A percentile compares a stretch with the other conserved stretches of the same genome.
These are phyloP conservation scores for Astragalus glycyphyllos DNA, from an alignment of 306 rosid genomes.

Conservation along the genomic window DNA sequence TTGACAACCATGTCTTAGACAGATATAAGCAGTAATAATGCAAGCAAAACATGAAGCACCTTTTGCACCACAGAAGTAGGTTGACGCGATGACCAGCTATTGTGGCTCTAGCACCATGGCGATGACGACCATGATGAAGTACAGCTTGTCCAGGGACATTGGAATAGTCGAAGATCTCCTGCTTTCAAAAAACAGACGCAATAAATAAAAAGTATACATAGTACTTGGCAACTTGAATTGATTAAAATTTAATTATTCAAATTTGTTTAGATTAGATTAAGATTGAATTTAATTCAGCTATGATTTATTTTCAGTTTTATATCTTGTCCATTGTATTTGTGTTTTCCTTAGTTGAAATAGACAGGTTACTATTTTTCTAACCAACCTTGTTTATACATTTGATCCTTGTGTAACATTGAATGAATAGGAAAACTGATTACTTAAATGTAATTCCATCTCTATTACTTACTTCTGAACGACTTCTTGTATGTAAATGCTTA, in stretches of 20 bases:
- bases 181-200: conserved; percentile 44
- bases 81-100: conserved; percentile 53
- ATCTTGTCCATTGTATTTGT: background rate
- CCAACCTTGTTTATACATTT: no score
- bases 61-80: conserved; percentile 60
- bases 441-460: conserved; percentile 27
- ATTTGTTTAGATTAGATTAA: conserved; percentile 5
- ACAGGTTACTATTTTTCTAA: background rate
- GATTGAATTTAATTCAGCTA: background rate
- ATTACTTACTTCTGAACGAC: conserved; percentile 48
- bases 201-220: conserved; percentile 31
- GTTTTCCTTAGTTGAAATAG: background rate
- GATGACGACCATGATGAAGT: conserved; percentile 64
- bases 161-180: conserved; percentile 56
- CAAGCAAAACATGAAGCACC: conserved; percentile 40
- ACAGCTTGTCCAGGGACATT: conserved; percentile 60
- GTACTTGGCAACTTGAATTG: background rate
- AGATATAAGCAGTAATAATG: conserved; percentile 6
- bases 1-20: background rate
- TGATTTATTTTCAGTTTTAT: conserved; percentile 9
- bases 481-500: conserved; percentile 52
- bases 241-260: background rate
- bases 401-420: no score
- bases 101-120: conserved; percentile 67
- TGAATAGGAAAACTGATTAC: background rate